A percentile compares a stretch with the other conserved stretches of the same genome.
Conservation (phyloP, 2,329 filamentous ascomycete genomes). For the Pyrenophora teres region DNA sequence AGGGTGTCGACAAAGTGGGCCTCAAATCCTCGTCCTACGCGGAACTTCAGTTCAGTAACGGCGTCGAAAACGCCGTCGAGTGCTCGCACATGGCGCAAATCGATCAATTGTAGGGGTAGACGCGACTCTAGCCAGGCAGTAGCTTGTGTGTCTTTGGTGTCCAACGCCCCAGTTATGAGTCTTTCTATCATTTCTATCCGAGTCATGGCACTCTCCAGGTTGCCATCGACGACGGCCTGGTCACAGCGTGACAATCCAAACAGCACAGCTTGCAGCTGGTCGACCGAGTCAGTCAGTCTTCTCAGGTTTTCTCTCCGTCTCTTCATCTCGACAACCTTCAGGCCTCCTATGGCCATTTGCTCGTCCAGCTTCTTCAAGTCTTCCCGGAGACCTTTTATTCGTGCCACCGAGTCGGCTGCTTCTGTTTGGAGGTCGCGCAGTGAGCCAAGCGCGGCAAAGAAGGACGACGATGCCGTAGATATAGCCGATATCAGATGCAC, state of each 20-base stretch:
- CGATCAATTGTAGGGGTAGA: slow-evolving; percentile 57
- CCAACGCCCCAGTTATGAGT: slow-evolving; percentile 74
- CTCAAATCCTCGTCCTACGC: slow-evolving; percentile 88
- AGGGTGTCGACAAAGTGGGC: slow-evolving; percentile 76
- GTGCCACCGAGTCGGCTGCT: slow-evolving; percentile 84
- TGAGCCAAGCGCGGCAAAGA: slow-evolving; percentile 92
- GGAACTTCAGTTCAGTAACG: slow-evolving; percentile 73
- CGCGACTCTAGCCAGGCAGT: slow-evolving; percentile 42
- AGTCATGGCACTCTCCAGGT: slow-evolving; percentile 79
- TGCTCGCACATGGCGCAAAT: slow-evolving; percentile 77
- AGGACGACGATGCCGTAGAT: slow-evolving; percentile 91
- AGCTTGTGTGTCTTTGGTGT: slow-evolving; percentile 40
- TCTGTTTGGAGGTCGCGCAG: slow-evolving; percentile 89
- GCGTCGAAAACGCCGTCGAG: slow-evolving; percentile 80
- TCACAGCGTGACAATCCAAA: slow-evolving; percentile 77
- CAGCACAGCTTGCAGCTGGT: slow-evolving; percentile 80
- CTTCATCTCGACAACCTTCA: slow-evolving; percentile 84
- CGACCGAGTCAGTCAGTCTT: slow-evolving; percentile 79
- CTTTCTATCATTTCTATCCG: slow-evolving; percentile 78
- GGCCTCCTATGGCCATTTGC: slow-evolving; percentile 81
- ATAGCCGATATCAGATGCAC: slow-evolving; percentile 96
- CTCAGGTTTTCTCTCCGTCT: slow-evolving; percentile 81
- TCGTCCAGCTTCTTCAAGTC: slow-evolving; percentile 82
- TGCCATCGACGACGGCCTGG: slow-evolving; percentile 77
- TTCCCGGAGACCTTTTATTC: slow-evolving; percentile 78